These are phyloP conservation scores for Petasospora rhodanensis DNA, from an alignment of 1,139 yeast species.

Conservation along the genomic window DNA sequence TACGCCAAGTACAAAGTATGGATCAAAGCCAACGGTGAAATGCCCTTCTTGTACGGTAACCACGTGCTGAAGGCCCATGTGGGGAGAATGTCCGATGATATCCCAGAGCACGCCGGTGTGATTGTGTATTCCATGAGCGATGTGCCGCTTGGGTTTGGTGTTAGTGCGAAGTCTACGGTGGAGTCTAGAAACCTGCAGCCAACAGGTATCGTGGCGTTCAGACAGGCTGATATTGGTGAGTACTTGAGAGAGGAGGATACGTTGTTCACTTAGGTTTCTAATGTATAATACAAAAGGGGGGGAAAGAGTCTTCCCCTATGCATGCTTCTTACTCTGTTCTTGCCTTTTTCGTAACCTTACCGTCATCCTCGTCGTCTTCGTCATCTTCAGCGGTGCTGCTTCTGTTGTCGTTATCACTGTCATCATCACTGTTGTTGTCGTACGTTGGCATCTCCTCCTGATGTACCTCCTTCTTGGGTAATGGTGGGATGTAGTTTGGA, in stretches of 20 bases:
- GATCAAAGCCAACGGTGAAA: constrained; percentile 96
- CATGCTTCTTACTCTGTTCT: constrained; percentile 8
- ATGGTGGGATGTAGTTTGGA: constrained; percentile 7
- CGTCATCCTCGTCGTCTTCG: constrained; percentile 2
- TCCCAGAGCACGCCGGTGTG: constrained; percentile 97
- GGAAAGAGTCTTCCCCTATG: too few species aligned
- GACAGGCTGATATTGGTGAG: constrained; percentile 98
- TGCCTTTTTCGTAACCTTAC: constrained; percentile 6
- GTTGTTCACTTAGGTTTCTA: constrained; percentile 81
- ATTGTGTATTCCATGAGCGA: constrained; percentile 89
- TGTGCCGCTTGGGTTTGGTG: constrained; percentile 93
- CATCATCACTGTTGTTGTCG: constrained; percentile 3
- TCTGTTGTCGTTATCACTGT: too few species aligned
- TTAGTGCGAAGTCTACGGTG: constrained; percentile 85
- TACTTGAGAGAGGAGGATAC: constrained; percentile 97
- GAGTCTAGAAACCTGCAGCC: constrained; percentile 89
- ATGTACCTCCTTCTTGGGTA: constrained; percentile 3
- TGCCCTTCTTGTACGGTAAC: constrained; percentile 97
- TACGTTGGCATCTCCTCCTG: constrained; percentile 8
- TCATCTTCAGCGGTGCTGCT: too few species aligned
- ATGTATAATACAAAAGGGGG: too few species aligned
- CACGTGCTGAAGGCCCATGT: constrained; percentile 95
- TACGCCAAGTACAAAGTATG: constrained; percentile 92
- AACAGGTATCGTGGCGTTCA: constrained; percentile 87
- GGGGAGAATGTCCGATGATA: constrained; percentile 95